Base-by-base conservation (phyloP, 1,139 yeast genomes). In the Geotrichum armillariae region DNA sequence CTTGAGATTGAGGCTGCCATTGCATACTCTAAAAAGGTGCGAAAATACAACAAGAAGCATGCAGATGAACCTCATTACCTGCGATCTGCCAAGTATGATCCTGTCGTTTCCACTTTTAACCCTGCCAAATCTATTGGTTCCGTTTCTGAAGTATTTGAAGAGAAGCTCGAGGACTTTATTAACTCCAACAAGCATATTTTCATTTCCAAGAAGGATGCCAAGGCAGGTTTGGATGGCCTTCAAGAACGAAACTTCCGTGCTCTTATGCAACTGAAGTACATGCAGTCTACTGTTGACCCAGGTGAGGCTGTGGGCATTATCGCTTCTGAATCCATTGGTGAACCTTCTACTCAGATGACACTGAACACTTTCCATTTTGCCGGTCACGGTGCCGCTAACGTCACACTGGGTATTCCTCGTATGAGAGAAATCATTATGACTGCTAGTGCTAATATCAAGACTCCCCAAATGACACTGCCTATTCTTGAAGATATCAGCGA, bases 331-430 rank as follows among this genome's bases (percentile, higher is more conserved):
- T 91, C 98, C 51, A 85, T 94, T 67, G 99, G 99, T 73, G 99
- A 94, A 72, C 99, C 99, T 47, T 90, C 98, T 3, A 94, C 99
- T 5, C 99, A 94, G 75, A 94, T 94, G 99, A 94, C 99, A 18
- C 80, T 94, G 66, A 94, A 94, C 71, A 94, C 99, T 50, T 94
- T 94, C 95, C 99, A 94, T 76, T 94, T 94, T 66, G 99, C 99
- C 61, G 99, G 99, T 69, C 99, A 94, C 74, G 99, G 99, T 81
- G 99, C 99, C 53, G 99, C 99, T 46, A 94, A 94, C 71, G 99
- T 94, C 60, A 94, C 99, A 1, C 79, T 94, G 66, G 99, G 99
- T 85, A 94, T 94, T 67, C 99, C 99, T 45, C 96, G 99, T 82
- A 85, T 94, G 91, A 85, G 99, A 80, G 99, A 94, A 80, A 94